Percentiles rank a stretch among this genome's conserved stretches.
Evolutionary conservation across 495 filamentous ascomycete species (phyloP).

Genomic region (Aspergillus homomorphus): DNA sequence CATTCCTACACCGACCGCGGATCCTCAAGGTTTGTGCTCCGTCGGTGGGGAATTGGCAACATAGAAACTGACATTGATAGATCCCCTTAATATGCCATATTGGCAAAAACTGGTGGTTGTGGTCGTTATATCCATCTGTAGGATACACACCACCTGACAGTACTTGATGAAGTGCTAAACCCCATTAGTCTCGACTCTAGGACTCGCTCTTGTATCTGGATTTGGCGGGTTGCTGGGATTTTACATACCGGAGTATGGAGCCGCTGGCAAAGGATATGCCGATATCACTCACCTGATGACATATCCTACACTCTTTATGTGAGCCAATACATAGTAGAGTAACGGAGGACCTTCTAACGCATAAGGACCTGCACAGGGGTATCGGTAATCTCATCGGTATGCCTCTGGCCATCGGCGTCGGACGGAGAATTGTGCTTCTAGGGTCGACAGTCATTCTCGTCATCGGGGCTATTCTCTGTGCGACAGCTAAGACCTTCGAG

Average conservation of each 20-base stretch:
- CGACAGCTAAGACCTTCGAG: slow-evolving; percentile 20
- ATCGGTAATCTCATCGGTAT: slow-evolving; percentile 41
- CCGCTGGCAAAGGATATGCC: slow-evolving; percentile 22
- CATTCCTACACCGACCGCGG: slow-evolving; percentile 30
- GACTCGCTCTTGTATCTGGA: slow-evolving; percentile 28
- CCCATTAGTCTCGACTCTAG: slow-evolving; percentile 24
- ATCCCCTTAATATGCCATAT: slow-evolving; percentile 28
- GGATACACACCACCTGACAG: background rate
- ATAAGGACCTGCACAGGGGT: slow-evolving; percentile 20
- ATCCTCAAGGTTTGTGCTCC: slow-evolving; percentile 20
- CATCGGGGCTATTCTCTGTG: slow-evolving; percentile 24
- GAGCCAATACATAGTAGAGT: background rate
- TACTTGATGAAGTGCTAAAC: background rate
- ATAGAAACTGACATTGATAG: slow-evolving; percentile 14
- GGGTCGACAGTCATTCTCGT: slow-evolving; percentile 26
- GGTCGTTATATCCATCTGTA: slow-evolving; percentile 29
- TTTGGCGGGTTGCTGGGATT: slow-evolving; percentile 29
- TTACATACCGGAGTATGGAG: slow-evolving; percentile 21
- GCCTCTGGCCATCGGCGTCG: slow-evolving; percentile 39
- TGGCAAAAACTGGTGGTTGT: slow-evolving; percentile 29
- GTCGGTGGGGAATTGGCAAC: too few relatives aligned
- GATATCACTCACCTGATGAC: slow-evolving; percentile 35
- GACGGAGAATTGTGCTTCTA: slow-evolving; percentile 37
- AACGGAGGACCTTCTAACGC: background rate
- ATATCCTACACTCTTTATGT: slow-evolving; percentile 31